Base-by-base conservation (phyloP, 2,329 filamentous ascomycete genomes). In the Ascochyta fabae region DNA sequence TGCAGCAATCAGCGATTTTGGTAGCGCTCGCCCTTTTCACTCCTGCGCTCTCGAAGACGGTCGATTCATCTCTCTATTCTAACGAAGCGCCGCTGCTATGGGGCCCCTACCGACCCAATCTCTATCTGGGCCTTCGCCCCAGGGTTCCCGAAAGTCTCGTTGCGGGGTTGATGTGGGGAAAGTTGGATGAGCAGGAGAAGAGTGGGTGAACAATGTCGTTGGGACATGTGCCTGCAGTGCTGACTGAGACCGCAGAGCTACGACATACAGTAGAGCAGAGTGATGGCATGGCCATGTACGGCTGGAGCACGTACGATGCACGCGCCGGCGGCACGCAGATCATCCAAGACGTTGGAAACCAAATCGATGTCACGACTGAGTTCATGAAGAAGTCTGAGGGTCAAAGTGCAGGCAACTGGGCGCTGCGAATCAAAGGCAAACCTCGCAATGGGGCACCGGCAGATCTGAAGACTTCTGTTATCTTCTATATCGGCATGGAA, bases 291-390 rank as follows among this genome's bases (percentile, higher is more conserved):
- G 88, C 86, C 39, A 93, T 93, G 44, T 98, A 98, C 75, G 94
- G 94, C 58, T 99, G 95, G 94, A 92, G 96, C 66, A 90, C 95
- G 72, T 99, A 96, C 76, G 93, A 98, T 77, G 87, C 91, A 29
- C 84, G 94, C 53, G 88, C 82, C 48, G 95, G 94, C 57, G 95
- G 94, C 44, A 82, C 89, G 16, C 91, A 98, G 77, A 89, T 89
- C 1, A 93, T 98, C 53, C 90, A 94, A 69, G 95, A 98, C 72
- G 86, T 87, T 47, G 88, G 85, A 39, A 98, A 97, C 77, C 85
- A 85, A 48, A 83, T 98, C 59, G 92, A 97, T 77, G 83, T 98
- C 59, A 95, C 90, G 8, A 96, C 94, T 24, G 89, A 90, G 38
- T 96, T 97, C 76, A 86, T 96, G 70, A 98, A 98, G 78, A 83